Evolutionary conservation across 805 yeast species (phyloP).

Genomic region (Wickerhamomyces xylosicus): DNA sequence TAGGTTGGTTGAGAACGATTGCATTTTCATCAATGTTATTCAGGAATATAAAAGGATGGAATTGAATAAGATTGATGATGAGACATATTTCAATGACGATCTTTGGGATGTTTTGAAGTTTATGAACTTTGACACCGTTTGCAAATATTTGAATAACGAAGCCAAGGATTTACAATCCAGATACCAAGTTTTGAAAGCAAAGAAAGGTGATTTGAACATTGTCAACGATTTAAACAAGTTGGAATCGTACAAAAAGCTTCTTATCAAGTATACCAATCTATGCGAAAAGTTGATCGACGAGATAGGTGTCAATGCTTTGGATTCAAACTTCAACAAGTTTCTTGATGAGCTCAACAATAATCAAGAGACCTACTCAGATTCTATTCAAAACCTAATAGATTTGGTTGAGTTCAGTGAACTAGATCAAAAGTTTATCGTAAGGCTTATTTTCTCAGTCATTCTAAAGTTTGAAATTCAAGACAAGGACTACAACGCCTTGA

Average conservation of each 20-base stretch:
- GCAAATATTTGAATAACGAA: constrained; percentile 54
- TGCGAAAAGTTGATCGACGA: constrained; percentile 52
- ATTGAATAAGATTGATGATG: background rate
- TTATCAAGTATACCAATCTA: constrained; percentile 65
- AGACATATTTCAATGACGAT: constrained; percentile 4
- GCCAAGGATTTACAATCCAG: constrained; percentile 66
- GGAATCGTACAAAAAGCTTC: constrained; percentile 55
- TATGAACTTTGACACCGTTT: constrained; percentile 72
- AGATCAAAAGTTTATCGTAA: background rate
- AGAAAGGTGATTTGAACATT: constrained; percentile 36
- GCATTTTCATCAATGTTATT: background rate
- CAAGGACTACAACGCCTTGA: constrained; percentile 25
- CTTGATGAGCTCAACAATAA: background rate
- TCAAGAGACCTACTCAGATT: background rate
- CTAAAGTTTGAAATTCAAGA: background rate
- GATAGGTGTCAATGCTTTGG: constrained; percentile 5
- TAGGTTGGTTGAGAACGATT: background rate
- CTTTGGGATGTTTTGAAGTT: constrained; percentile 28
- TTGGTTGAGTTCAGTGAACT: background rate
- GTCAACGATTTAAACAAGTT: constrained; percentile 61
- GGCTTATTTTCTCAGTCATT: background rate
- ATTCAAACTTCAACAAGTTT: constrained; percentile 5
- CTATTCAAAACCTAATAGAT: background rate
- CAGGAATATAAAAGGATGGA: background rate
- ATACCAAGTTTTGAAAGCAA: constrained; percentile 34